Percentiles rank a stretch among this genome's conserved stretches.
Evolutionary conservation across 1,284 basidiomycete genomes (phyloP).

Genomic region (Peniophora sp.): DNA sequence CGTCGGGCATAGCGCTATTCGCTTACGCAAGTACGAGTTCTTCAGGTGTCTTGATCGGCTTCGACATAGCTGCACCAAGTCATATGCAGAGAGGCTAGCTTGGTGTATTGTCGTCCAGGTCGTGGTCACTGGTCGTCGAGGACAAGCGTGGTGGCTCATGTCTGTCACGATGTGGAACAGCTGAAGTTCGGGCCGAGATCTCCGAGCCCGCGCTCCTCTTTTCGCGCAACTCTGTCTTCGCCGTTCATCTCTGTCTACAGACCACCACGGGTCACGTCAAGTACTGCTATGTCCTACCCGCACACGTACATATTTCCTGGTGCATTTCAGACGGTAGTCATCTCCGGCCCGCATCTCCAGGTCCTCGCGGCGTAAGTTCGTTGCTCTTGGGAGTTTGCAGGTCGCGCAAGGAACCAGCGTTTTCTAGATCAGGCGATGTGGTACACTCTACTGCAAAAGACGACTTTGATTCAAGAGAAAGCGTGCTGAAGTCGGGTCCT

Average conservation of each 20-base stretch:
- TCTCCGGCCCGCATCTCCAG: conserved; percentile 56
- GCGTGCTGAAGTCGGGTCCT: conserved; percentile 40
- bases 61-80: conserved; percentile 2
- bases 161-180: neutral
- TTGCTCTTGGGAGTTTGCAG: too few species aligned
- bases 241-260: too few species aligned
- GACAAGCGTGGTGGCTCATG: neutral
- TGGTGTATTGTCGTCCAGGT: too few species aligned
- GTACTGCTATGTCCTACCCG: conserved; percentile 23
- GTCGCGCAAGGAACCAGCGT: neutral
- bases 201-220: neutral
- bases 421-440: conserved; percentile 45
- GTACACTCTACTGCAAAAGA: conserved; percentile 33
- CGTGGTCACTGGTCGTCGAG: neutral
- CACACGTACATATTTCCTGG: conserved; percentile 37
- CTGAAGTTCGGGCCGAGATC: too few species aligned
- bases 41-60: conserved; percentile 10
- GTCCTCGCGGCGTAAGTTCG: conserved; percentile 41
- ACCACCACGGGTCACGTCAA: too few species aligned
- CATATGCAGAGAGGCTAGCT: too few species aligned
- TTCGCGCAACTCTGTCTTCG: neutral
- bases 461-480: conserved; percentile 22
- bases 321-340: conserved; percentile 27
- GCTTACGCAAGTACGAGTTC: conserved; percentile 10
- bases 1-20: too few species aligned